phyloP scores from a whole-genome alignment of 1,284 basidiomycete genomes.

The Tylopilus sp. region DNA sequence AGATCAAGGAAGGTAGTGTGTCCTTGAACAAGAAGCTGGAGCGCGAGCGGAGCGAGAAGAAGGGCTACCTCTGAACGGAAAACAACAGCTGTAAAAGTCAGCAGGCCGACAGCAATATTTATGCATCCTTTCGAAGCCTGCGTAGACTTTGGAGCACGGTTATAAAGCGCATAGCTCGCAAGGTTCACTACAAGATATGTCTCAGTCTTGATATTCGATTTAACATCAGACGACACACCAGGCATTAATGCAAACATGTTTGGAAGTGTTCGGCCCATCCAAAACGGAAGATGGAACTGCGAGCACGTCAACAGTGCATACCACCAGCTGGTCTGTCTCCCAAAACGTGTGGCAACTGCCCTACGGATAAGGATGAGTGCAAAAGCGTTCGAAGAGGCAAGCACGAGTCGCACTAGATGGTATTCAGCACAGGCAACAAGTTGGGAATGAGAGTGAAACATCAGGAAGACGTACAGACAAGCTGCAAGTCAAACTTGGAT shows the following conservation, averaged over 20 bases:
- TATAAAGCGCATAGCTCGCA: slow-evolving; percentile 62
- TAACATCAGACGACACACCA: slow-evolving; percentile 54
- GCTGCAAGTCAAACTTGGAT: slow-evolving; percentile 67
- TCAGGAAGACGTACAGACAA: slow-evolving; percentile 56
- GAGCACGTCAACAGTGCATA: slow-evolving; percentile 75
- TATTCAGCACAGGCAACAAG: slow-evolving; percentile 5
- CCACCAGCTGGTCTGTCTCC: slow-evolving; percentile 60
- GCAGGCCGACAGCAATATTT: slow-evolving; percentile 51
- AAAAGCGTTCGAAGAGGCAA: slow-evolving; percentile 72
- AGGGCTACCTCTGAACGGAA: slow-evolving; percentile 83
- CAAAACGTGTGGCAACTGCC: slow-evolving; percentile 69
- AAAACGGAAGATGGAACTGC: slow-evolving; percentile 93
- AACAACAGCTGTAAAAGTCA: slow-evolving; percentile 75
- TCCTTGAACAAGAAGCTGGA: slow-evolving; percentile 61
- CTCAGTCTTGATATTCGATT: slow-evolving; percentile 11
- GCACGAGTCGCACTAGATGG: slow-evolving; percentile 71
- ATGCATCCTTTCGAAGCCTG: slow-evolving; percentile 49
- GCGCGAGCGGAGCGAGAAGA: slow-evolving; percentile 66
- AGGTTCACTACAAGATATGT: slow-evolving; percentile 56
- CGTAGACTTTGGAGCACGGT: slow-evolving; percentile 52
- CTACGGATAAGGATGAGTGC: slow-evolving; percentile 70
- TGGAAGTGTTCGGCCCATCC: slow-evolving; percentile 90
- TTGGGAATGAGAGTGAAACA: neutral
- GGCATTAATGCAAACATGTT: slow-evolving; percentile 91
- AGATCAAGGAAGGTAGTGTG: slow-evolving; percentile 55